Base-by-base conservation (phyloP, 139 green algal species). In the Chlorella sp. region DNA sequence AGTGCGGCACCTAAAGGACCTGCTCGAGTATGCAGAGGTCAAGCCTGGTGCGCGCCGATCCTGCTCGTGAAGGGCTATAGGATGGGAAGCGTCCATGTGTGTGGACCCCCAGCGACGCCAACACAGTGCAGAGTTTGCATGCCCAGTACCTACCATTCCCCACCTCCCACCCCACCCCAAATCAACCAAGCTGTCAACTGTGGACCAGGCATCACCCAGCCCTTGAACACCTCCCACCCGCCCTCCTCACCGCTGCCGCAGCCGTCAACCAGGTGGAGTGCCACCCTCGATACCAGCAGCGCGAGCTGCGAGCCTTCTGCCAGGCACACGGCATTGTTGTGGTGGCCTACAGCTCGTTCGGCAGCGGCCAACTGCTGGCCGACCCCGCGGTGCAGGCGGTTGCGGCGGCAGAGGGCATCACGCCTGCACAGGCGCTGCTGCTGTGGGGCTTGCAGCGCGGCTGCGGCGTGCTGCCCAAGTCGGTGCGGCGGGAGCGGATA, bases 401-500 rank as follows among this genome's bases (percentile, higher is more conserved):
- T 8, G 90, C 93, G 4, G 26, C 43, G 9, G 34, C 74, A 36
- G 74, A 81, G 4, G 79, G 81, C 60, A 72, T 70, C 38, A 89
- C 76, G 17, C 85, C 88, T 1, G 92, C 92, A 48, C 92, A 92
- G 89, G 91, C 96, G 82, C 82, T 97, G 84, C 85, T 97, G 85
- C 80, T 91, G 17, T 98, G 95, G 95, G 91, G 87, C 5, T 56
- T 97, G 40, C 90, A 96, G 67, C 68, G 92, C 34, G 93, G 91
- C 32, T 92, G 87, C 43, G 89, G 92, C 0, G 93, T 98, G 38
- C 94, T 98, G 41, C 95, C 95, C 30, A 98, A 98, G 86, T 91
- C 88, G 0, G 72, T 91, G 5, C 67, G 81, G 19, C 73, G 86
- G 0, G 67, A 89, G 34, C 86, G 85, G n/a, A 87, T 95, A 26